Evolutionary conservation across 352 stramenopile species (phyloP), one percentile per base, ranked within the genome.

Genomic region (Phytophthora constricta): DNA sequence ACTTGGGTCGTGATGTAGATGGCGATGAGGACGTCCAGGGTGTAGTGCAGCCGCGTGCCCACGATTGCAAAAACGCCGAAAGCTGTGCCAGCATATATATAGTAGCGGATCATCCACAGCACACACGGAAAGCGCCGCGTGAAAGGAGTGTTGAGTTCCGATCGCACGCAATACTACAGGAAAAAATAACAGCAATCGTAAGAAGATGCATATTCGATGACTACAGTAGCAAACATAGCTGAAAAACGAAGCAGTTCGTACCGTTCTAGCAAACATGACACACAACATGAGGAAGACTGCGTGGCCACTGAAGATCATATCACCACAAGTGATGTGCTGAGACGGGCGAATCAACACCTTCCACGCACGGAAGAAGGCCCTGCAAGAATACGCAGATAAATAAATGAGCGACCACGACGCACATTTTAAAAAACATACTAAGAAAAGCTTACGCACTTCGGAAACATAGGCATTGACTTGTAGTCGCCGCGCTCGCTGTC

Each of bases 261-360:
- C 87, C 75, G 84, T 90, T 65, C 79, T 82, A 51, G 91, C 84
- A 26, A 92, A 82, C 82, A 93, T 93, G 51, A 76, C 79, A 63
- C 84, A 94, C 42, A 96, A 80, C 72, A 93, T 84, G 33, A 96
- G 73, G 69, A 95, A 96, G 14, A 96, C 88, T 5, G 84, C 84
- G 69, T 96, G 88, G 28, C 88, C 88, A 63, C 88, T 96, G 71
- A 96, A 96, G 71, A 96, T 82, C 88, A 96, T 96, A 53, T 96
- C 88, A 63, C 88, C 88, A 62, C 88, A 96, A 13, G 88, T 96
- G 62, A 96, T 96, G 71, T 96, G 83, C 67, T 95, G 81, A 45
- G 88, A 92, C 31, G 88, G 88, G 37, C 84, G 74, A 37, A 91
- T 83, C 60, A 96, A 80, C 33, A 96, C 88, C 62, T 96, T 95